phyloP scores from a whole-genome alignment of 2,329 filamentous ascomycete genomes.

The Colletotrichum sp. region DNA sequence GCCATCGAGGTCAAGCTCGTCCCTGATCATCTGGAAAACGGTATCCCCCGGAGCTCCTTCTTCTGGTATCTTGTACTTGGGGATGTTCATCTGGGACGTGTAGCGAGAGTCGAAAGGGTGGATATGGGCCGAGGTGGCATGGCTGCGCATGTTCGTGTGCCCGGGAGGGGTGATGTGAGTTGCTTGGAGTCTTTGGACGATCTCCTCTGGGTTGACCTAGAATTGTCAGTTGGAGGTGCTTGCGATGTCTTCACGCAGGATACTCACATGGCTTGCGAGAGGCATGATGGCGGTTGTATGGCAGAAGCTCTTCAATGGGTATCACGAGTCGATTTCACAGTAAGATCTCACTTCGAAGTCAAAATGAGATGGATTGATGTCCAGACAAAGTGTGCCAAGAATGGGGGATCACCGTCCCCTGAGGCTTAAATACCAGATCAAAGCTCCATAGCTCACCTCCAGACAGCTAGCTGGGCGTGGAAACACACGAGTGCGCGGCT shows the following conservation, averaged over 20 bases:
- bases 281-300: constrained; percentile 2
- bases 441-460: background rate
- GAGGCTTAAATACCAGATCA: constrained; percentile 10
- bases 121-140: constrained; percentile 52
- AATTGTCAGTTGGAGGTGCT: background rate
- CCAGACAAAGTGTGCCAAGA: background rate
- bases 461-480: background rate
- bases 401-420: background rate
- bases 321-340: background rate
- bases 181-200: constrained; percentile 57
- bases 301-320: background rate
- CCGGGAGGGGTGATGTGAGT: constrained; percentile 40
- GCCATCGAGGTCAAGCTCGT: constrained; percentile 69
- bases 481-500: background rate
- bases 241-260: background rate
- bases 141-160: constrained; percentile 36
- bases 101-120: constrained; percentile 66
- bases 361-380: background rate
- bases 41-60: constrained; percentile 65
- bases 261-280: constrained; percentile 20
- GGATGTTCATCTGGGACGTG: constrained; percentile 57
- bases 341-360: background rate
- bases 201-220: constrained; percentile 58
- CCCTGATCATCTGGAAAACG: constrained; percentile 68
- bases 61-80: constrained; percentile 62